Conservation (phyloP, 345 rosid genomes). For the Cochlearia excelsa region DNA sequence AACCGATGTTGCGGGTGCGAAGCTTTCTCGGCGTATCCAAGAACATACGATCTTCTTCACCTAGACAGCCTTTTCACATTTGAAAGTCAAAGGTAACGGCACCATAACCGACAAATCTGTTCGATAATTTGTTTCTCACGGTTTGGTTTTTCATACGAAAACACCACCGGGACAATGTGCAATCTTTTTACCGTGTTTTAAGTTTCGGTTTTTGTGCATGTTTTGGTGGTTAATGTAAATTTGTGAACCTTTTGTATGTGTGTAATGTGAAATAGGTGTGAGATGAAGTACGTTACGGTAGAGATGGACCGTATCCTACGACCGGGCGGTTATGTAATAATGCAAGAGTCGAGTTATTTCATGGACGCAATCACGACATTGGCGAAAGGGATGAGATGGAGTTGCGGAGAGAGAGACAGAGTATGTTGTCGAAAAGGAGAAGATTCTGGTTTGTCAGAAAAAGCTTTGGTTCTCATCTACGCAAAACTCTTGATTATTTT, state of each 20-base stretch:
- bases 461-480: conserved; percentile 73
- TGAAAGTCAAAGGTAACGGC: conserved; percentile 79
- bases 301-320: conserved; percentile 94
- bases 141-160: background rate
- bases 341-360: conserved; percentile 80
- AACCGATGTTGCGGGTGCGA: conserved; percentile 64
- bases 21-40: conserved; percentile 94
- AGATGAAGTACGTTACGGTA: conserved; percentile 69
- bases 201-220: background rate
- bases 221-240: too few species aligned
- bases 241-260: background rate
- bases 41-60: conserved; percentile 97
- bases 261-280: conserved; percentile 57
- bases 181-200: background rate
- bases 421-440: conserved; percentile 64
- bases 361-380: conserved; percentile 59
- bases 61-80: conserved; percentile 84
- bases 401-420: conserved; percentile 74
- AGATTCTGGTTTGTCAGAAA: conserved; percentile 81
- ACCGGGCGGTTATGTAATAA: conserved; percentile 65
- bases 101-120: conserved; percentile 1
- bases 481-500: conserved; percentile 26
- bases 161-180: background rate
- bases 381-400: conserved; percentile 85
- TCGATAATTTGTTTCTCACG: background rate